These are phyloP conservation scores for Vitis rotundifolia DNA, from an alignment of 164 flowering plant genomes.

Conservation along the genomic window DNA sequence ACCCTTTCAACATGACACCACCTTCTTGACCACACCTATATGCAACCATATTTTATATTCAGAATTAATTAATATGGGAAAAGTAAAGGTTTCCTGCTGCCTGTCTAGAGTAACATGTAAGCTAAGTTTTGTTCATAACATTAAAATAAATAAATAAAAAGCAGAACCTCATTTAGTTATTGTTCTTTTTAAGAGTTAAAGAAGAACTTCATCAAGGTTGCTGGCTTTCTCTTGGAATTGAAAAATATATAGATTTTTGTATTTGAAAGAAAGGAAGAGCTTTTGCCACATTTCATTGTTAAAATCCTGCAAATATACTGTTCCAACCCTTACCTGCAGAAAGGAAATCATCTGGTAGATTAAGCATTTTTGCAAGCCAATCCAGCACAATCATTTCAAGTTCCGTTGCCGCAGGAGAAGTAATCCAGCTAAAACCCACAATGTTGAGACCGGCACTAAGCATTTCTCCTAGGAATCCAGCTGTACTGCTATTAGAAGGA, in stretches of 20 bases:
- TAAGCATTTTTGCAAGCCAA: constrained; percentile 90
- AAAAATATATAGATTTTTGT: no score
- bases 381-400: constrained; percentile 92
- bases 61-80: not conserved
- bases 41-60: no score
- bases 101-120: not conserved
- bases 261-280: no score
- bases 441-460: constrained; percentile 87
- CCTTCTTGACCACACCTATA: not conserved
- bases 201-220: no score
- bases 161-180: not conserved
- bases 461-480: constrained; percentile 97
- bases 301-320: no score
- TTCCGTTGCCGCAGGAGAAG: constrained; percentile 98
- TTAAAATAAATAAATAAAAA: not conserved
- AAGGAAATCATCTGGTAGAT: constrained; percentile 78
- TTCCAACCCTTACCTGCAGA: constrained; percentile 48
- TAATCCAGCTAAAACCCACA: constrained; percentile 94
- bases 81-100: not conserved
- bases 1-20: not conserved
- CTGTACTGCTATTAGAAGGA: constrained; percentile 87
- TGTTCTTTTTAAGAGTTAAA: no score
- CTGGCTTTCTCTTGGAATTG: no score
- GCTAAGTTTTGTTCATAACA: not conserved
- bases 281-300: no score